Evolutionary conservation across 2,329 filamentous ascomycete species (phyloP).

Genomic region (Aspergillus hiratsukae): DNA sequence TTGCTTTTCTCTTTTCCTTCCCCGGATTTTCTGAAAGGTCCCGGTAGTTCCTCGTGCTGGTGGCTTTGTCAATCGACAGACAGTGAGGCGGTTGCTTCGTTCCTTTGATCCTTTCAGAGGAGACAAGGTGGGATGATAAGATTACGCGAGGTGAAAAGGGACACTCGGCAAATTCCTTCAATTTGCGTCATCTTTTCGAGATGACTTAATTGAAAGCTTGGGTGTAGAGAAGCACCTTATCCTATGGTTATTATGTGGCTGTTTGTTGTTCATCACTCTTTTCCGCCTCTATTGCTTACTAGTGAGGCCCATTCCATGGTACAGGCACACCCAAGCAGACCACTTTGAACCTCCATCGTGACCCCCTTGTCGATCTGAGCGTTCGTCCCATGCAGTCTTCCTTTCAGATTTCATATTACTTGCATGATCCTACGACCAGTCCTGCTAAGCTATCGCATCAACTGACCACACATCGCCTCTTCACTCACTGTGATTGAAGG

Average conservation of each 20-base stretch:
- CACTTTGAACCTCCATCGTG: neutral
- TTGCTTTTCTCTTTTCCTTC: conserved; percentile 1
- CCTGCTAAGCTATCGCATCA: neutral
- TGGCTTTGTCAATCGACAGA: neutral
- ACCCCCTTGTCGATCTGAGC: neutral
- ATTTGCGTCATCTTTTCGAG: neutral
- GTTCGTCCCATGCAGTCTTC: neutral
- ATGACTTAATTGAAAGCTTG: neutral
- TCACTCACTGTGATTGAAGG: neutral
- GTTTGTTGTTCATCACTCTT: neutral
- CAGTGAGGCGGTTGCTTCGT: neutral
- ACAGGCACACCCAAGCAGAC: neutral
- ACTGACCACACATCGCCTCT: neutral
- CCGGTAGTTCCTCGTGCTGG: neutral
- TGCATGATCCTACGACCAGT: neutral
- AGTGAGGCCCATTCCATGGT: neutral
- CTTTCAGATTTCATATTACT: neutral
- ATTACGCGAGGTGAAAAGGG: neutral
- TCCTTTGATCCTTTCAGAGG: too few species aligned
- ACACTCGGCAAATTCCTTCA: neutral
- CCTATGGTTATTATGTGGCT: neutral
- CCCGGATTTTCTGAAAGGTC: neutral
- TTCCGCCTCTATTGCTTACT: neutral
- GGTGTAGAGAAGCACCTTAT: neutral
- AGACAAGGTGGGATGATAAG: neutral